phyloP scores from a whole-genome alignment of 2,329 filamentous ascomycete genomes.

The Epichloe uncinata region DNA sequence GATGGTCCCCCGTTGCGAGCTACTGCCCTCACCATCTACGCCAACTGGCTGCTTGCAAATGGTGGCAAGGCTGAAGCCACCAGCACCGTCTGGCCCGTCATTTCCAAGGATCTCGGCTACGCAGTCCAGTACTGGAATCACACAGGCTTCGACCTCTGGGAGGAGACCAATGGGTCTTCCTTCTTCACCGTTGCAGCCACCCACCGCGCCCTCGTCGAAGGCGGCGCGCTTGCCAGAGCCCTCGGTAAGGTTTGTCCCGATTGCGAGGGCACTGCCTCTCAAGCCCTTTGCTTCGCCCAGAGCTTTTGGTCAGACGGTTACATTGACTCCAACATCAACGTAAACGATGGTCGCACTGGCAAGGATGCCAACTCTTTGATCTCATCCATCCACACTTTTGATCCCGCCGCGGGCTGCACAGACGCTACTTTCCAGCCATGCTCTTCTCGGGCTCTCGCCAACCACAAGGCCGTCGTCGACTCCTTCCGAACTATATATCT shows the following conservation, averaged over 20 bases:
- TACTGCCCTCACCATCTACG: slow-evolving; percentile 58
- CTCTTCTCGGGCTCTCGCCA: slow-evolving; percentile 53
- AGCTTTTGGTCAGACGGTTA: slow-evolving; percentile 58
- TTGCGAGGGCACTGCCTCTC: slow-evolving; percentile 53
- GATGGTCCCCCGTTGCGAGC: slow-evolving; percentile 72
- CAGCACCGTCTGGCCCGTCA: slow-evolving; percentile 55
- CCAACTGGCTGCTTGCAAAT: slow-evolving; percentile 56
- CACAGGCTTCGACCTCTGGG: slow-evolving; percentile 67
- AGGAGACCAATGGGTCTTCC: slow-evolving; percentile 62
- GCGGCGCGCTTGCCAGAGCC: slow-evolving; percentile 48
- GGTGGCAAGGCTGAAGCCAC: slow-evolving; percentile 45
- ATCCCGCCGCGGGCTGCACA: slow-evolving; percentile 52
- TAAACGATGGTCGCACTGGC: slow-evolving; percentile 47
- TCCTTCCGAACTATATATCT: slow-evolving; percentile 60
- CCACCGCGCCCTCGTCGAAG: slow-evolving; percentile 57
- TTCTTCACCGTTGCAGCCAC: slow-evolving; percentile 66
- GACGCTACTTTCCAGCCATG: slow-evolving; percentile 67
- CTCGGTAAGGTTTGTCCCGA: slow-evolving; percentile 46
- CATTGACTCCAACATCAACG: slow-evolving; percentile 56
- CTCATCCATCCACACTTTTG: slow-evolving; percentile 54
- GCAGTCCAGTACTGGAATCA: slow-evolving; percentile 58
- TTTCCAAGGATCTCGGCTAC: slow-evolving; percentile 64
- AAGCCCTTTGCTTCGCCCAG: slow-evolving; percentile 61
- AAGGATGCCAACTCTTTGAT: slow-evolving; percentile 62
- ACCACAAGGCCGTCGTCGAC: slow-evolving; percentile 63